Evolutionary conservation across 129 eudicot genomes (phyloP).

Genomic region (Scalesia atractyloides): DNA sequence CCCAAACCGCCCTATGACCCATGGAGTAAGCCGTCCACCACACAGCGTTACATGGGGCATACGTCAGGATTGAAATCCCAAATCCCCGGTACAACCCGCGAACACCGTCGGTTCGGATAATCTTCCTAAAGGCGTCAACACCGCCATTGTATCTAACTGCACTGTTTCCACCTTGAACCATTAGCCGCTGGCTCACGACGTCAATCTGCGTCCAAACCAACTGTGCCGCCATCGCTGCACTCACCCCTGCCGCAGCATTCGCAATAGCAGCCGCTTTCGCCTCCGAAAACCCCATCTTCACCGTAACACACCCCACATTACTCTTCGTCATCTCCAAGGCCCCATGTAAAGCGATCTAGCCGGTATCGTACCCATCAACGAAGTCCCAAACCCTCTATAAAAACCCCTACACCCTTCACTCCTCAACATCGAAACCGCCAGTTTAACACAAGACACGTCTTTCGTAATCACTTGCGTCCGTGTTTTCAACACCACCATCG

Average conservation of each 20-base stretch:
- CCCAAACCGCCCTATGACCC: constrained; percentile 64
- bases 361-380: constrained; percentile 79
- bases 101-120: constrained; percentile 60
- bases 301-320: constrained; percentile 65
- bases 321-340: constrained; percentile 85
- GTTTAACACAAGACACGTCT: constrained; percentile 44
- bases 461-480: constrained; percentile 62
- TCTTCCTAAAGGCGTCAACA: constrained; percentile 73
- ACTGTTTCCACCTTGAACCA: constrained; percentile 66
- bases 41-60: constrained; percentile 89
- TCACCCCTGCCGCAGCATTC: constrained; percentile 74
- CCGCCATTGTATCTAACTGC: constrained; percentile 61
- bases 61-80: constrained; percentile 76
- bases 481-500: constrained; percentile 83
- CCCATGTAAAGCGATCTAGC: constrained; percentile 85
- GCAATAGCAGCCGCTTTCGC: constrained; percentile 62
- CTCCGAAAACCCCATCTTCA: constrained; percentile 63
- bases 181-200: constrained; percentile 82
- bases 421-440: constrained; percentile 48
- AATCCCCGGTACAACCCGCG: constrained; percentile 80
- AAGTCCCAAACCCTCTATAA: constrained; percentile 83
- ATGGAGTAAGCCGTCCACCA: constrained; percentile 89
- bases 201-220: constrained; percentile 91
- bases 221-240: constrained; percentile 88
- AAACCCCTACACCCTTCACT: constrained; percentile 73